Conservation (phyloP, 345 rosid genomes). For the Raphanus sativus region DNA sequence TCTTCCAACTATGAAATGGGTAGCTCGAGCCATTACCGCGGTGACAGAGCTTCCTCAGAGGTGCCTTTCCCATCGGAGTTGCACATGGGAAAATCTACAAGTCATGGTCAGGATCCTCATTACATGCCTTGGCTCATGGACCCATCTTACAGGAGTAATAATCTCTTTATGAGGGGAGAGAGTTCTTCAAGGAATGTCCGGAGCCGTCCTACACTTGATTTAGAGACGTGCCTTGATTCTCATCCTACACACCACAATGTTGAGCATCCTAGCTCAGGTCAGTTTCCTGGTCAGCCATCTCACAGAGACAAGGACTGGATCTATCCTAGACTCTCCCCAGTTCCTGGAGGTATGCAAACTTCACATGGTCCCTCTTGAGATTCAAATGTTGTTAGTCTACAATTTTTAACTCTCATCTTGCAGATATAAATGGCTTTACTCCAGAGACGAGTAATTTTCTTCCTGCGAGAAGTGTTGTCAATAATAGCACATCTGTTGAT, state of each 20-base stretch:
- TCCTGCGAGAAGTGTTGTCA: constrained; percentile 43
- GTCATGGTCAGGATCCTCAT: constrained; percentile 44
- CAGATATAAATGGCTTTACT: constrained; percentile 57
- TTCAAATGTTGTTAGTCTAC: not conserved
- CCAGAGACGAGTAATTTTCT: constrained; percentile 51
- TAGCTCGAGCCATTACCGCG: constrained; percentile 60
- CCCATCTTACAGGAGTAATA: constrained; percentile 48
- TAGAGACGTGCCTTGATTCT: constrained; percentile 49
- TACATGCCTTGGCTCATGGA: constrained; percentile 50
- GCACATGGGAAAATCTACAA: constrained; percentile 53
- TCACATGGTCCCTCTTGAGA: constrained; percentile 38
- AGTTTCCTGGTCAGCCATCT: constrained; percentile 51
- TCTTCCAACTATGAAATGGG: constrained; percentile 70
- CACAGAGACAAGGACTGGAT: constrained; percentile 54
- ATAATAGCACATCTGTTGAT: constrained; percentile 48
- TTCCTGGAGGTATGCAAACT: constrained; percentile 54
- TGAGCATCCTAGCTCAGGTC: constrained; percentile 49
- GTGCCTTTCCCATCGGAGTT: constrained; percentile 50
- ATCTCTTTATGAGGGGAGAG: constrained; percentile 60
- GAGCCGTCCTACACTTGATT: constrained; percentile 63
- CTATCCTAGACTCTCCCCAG: constrained; percentile 47
- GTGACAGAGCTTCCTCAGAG: constrained; percentile 69
- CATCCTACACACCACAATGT: constrained; percentile 44
- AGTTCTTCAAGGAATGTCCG: constrained; percentile 75
- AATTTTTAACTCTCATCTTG: constrained; percentile 29